Evolutionary conservation across 2,329 filamentous ascomycete genomes (phyloP).

Genomic region (Harringtonia aguacate): DNA sequence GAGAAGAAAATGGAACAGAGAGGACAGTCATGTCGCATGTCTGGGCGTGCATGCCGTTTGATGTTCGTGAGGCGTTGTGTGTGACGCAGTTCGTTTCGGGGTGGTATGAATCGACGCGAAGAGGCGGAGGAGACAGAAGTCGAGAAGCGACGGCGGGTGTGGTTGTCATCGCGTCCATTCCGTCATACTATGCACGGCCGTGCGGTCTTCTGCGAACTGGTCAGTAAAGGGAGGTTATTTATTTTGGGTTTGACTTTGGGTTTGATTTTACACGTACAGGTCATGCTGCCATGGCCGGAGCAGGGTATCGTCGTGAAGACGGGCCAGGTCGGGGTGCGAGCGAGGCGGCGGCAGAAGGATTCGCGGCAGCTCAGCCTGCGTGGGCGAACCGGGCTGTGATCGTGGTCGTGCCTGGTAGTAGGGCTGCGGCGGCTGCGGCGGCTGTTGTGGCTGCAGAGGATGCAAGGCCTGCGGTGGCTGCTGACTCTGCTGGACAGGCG

Average conservation of each 20-base stretch:
- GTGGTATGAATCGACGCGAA: too few relatives aligned
- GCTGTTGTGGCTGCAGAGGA: not conserved
- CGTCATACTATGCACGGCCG: conserved; percentile 20
- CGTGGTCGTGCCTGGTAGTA: conserved; percentile 1
- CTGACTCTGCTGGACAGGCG: conserved; percentile 10
- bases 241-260: too few relatives aligned
- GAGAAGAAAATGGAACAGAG: not conserved
- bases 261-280: conserved; percentile 24
- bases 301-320: conserved; percentile 38
- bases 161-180: not conserved
- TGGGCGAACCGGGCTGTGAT: conserved; percentile 1
- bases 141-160: not conserved
- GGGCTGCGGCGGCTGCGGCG: not conserved
- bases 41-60: too few relatives aligned
- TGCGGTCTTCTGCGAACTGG: conserved; percentile 28
- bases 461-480: too few relatives aligned
- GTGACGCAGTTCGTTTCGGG: too few relatives aligned
- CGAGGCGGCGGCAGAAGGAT: conserved; percentile 9
- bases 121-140: not conserved
- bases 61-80: too few relatives aligned
- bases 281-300: conserved; percentile 39
- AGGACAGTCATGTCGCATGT: too few relatives aligned
- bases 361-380: conserved; percentile 6
- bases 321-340: conserved; percentile 26
- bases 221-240: too few relatives aligned